phyloP scores from a whole-genome alignment of 192 early-diverging fungal genomes.

The Backusella tarrabulga region DNA sequence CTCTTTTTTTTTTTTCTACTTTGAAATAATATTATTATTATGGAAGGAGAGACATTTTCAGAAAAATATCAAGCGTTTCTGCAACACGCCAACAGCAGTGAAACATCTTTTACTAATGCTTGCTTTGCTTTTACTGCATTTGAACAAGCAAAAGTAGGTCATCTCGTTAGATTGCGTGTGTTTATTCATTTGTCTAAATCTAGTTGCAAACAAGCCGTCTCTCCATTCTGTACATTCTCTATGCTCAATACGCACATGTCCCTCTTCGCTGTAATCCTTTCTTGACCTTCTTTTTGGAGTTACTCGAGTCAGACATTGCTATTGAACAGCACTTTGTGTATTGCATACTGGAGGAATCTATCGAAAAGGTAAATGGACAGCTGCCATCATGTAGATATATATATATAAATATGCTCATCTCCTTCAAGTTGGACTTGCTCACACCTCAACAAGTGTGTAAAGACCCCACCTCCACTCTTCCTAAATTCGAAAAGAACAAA shows the following conservation, averaged over 20 bases:
- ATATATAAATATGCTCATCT: not conserved
- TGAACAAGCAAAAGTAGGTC: not conserved
- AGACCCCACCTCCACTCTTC: not conserved
- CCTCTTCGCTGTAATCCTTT: conserved; percentile 24
- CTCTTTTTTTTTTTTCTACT: not conserved
- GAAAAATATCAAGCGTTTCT: conserved; percentile 8
- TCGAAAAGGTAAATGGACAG: not conserved
- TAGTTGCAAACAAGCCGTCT: conserved; percentile 1
- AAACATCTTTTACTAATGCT: not conserved
- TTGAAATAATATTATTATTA: not conserved
- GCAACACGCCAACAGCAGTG: not conserved
- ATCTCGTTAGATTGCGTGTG: too few relatives aligned
- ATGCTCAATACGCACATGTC: conserved; percentile 13
- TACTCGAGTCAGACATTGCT: not conserved
- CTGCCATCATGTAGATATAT: not conserved
- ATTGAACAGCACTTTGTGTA: conserved; percentile 19
- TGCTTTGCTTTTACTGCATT: conserved; percentile 10
- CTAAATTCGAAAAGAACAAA: not conserved
- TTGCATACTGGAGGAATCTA: conserved; percentile 13
- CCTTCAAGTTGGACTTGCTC: not conserved
- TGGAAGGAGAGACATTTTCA: conserved; percentile 6
- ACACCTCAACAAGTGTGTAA: conserved; percentile 10
- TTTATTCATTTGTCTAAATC: not conserved
- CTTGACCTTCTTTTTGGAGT: conserved; percentile 19
- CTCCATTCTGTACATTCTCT: conserved; percentile 15